These are phyloP conservation scores for Fragaria nilgerrensis DNA, from an alignment of 306 rosid species.

Conservation along the genomic window DNA sequence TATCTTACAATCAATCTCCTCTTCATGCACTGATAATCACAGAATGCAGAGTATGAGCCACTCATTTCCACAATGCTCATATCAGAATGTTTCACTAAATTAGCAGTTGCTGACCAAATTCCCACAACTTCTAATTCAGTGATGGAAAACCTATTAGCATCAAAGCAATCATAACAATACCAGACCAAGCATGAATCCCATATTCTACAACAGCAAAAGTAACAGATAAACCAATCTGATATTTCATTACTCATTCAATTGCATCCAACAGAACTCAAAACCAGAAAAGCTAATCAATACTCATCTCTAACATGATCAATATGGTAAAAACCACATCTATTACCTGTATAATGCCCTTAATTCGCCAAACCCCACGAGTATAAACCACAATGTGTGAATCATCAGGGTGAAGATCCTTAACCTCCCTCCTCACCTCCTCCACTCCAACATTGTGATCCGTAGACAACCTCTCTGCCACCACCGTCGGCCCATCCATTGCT, in stretches of 20 bases:
- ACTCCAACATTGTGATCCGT: slow-evolving; percentile 66
- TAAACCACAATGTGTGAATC: slow-evolving; percentile 58
- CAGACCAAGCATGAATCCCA: not conserved
- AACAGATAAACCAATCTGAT: not conserved
- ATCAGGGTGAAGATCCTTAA: slow-evolving; percentile 72
- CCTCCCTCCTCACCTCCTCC: slow-evolving; percentile 65
- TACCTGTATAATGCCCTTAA: slow-evolving; percentile 82
- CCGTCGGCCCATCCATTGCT: slow-evolving; percentile 26
- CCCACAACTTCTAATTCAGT: not conserved
- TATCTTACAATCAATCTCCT: not conserved
- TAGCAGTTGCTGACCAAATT: not conserved
- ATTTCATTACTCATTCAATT: not conserved
- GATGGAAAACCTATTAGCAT: not conserved
- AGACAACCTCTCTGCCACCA: slow-evolving; percentile 62
- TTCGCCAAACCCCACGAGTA: slow-evolving; percentile 59
- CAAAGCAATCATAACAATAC: not conserved
- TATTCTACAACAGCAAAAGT: not conserved
- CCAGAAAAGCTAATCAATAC: slow-evolving; percentile 4
- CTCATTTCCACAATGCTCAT: not conserved
- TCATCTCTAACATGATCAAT: not conserved
- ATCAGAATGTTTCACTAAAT: not conserved
- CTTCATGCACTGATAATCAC: not conserved
- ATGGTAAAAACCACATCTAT: not conserved
- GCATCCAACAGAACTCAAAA: not conserved
- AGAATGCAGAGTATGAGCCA: not conserved